Evolutionary conservation across 148 eudicot species (phyloP).

Genomic region (Polygonum aviculare): DNA sequence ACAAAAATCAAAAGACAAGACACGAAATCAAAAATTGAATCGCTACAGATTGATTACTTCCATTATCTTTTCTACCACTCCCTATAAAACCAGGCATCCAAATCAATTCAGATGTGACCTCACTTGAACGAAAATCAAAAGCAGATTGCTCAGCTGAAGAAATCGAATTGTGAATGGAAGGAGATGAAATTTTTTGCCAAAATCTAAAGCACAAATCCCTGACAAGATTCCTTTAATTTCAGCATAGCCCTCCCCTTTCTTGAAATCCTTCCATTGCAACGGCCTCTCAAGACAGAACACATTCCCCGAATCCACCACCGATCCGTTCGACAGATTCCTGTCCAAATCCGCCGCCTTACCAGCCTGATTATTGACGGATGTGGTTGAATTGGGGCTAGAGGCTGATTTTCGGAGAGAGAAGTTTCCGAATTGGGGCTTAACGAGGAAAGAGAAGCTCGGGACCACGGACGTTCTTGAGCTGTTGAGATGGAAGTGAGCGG

Average conservation of each 20-base stretch:
- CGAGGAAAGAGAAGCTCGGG: constrained; percentile 53
- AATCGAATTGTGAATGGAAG: constrained; percentile 11
- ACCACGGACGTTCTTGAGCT: constrained; percentile 23
- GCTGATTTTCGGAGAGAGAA: constrained; percentile 62
- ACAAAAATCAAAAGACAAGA: too few species aligned
- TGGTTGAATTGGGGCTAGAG: constrained; percentile 9
- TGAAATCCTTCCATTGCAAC: constrained; percentile 33
- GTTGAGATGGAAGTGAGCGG: constrained; percentile 45
- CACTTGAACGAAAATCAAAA: too few species aligned
- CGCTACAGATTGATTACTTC: too few species aligned
- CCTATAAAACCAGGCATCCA: too few species aligned
- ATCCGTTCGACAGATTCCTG: constrained; percentile 23
- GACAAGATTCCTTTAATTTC: constrained; percentile 36
- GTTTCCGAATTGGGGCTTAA: constrained; percentile 74
- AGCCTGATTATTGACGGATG: background rate
- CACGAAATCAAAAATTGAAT: too few species aligned
- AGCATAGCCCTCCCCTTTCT: constrained; percentile 15
- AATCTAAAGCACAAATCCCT: constrained; percentile 29
- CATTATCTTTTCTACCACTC: too few species aligned
- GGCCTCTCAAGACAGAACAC: constrained; percentile 37
- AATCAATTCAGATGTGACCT: too few species aligned
- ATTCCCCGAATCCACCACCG: constrained; percentile 14
- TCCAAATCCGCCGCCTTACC: constrained; percentile 15
- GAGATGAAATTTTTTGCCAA: constrained; percentile 47
- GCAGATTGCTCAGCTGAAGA: too few species aligned